Evolutionary conservation across 2,329 filamentous ascomycete species (phyloP).

Genomic region (Penicillium sp.): DNA sequence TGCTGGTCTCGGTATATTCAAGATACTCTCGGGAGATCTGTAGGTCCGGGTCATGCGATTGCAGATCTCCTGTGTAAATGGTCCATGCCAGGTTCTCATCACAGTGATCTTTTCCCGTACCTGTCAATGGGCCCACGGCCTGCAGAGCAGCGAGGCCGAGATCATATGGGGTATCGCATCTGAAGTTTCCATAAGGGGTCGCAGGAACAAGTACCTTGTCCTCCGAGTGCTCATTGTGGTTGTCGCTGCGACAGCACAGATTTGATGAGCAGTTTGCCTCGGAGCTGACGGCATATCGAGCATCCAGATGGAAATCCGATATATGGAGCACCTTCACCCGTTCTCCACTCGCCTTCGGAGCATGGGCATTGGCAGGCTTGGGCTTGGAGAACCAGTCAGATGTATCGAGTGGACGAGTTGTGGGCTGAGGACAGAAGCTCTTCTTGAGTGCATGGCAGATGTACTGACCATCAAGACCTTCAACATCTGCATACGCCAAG

Average conservation of each 20-base stretch:
- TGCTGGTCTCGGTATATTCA: slow-evolving; percentile 54
- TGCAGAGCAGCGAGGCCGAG: slow-evolving; percentile 57
- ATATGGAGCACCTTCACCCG: slow-evolving; percentile 58
- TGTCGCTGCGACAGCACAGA: slow-evolving; percentile 54
- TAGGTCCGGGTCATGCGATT: slow-evolving; percentile 55
- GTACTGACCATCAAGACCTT: slow-evolving; percentile 56
- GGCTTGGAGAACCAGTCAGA: slow-evolving; percentile 54
- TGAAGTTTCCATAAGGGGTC: slow-evolving; percentile 55
- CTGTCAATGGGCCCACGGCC: slow-evolving; percentile 57
- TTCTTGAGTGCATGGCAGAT: slow-evolving; percentile 55
- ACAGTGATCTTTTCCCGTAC: slow-evolving; percentile 48
- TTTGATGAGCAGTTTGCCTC: slow-evolving; percentile 55
- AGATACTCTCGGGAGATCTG: slow-evolving; percentile 55
- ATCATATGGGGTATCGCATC: slow-evolving; percentile 60
- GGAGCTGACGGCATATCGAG: slow-evolving; percentile 53
- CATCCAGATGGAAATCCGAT: slow-evolving; percentile 58
- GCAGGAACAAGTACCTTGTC: slow-evolving; percentile 47
- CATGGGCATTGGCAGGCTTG: slow-evolving; percentile 48
- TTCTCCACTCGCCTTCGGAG: slow-evolving; percentile 52
- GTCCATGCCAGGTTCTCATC: slow-evolving; percentile 52
- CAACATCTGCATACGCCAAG: slow-evolving; percentile 54
- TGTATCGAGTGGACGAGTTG: slow-evolving; percentile 47
- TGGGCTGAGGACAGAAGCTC: slow-evolving; percentile 50
- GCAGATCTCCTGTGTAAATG: slow-evolving; percentile 59
- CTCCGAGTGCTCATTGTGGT: slow-evolving; percentile 35